A percentile compares a stretch with the other conserved stretches of the same genome.
Conservation (phyloP, 805 yeast species). For the Komagataella mondaviorum region DNA sequence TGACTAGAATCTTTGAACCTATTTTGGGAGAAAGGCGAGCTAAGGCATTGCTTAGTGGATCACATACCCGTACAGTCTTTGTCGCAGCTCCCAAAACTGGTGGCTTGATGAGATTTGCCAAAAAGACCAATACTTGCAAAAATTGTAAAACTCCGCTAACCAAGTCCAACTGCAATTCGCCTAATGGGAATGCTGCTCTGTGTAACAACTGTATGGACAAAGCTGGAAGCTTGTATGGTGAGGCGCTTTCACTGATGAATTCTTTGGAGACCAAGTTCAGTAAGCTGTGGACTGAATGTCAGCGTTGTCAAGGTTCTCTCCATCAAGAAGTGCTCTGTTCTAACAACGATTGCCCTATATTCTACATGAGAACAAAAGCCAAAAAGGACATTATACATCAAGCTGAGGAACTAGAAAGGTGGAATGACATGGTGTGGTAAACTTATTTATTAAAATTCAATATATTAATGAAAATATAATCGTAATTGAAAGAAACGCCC, state of each 20-base stretch:
- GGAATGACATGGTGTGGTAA: slow-evolving; percentile 50
- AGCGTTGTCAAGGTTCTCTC: slow-evolving; percentile 89
- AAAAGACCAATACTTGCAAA: slow-evolving; percentile 77
- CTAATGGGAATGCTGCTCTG: slow-evolving; percentile 44
- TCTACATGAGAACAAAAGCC: slow-evolving; percentile 87
- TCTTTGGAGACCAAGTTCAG: slow-evolving; percentile 73
- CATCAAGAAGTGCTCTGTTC: slow-evolving; percentile 95
- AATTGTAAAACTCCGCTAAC: slow-evolving; percentile 77
- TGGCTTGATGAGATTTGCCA: slow-evolving; percentile 81
- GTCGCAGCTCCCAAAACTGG: slow-evolving; percentile 70
- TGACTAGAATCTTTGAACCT: slow-evolving; percentile 89
- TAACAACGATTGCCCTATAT: slow-evolving; percentile 93
- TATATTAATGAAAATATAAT: not conserved
- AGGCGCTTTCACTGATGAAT: slow-evolving; percentile 68
- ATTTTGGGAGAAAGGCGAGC: slow-evolving; percentile 81
- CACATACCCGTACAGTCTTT: slow-evolving; percentile 68
- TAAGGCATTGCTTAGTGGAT: slow-evolving; percentile 66
- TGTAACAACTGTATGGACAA: slow-evolving; percentile 66
- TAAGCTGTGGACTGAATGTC: slow-evolving; percentile 95
- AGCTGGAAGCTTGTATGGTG: slow-evolving; percentile 72
- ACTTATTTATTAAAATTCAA: too few relatives aligned
- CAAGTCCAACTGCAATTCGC: slow-evolving; percentile 15
- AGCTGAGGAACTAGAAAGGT: slow-evolving; percentile 43
- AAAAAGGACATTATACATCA: slow-evolving; percentile 58
- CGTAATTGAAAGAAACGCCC: not conserved